Evolutionary conservation across 306 rosid genomes (phyloP).

Genomic region (Cicer yamashitae): DNA sequence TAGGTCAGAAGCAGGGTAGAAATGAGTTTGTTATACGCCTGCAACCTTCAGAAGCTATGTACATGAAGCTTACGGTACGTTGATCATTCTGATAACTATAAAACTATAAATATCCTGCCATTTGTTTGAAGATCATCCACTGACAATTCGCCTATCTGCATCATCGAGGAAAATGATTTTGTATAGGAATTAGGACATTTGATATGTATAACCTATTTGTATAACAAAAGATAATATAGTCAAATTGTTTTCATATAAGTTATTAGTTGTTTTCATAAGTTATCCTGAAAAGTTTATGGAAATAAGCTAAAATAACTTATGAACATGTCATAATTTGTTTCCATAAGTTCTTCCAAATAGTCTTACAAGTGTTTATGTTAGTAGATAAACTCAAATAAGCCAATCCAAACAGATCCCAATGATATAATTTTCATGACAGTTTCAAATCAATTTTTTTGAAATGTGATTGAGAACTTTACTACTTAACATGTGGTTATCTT

Average conservation of each 20-base stretch:
- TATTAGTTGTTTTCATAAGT: too few relatives aligned
- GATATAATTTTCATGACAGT: not conserved
- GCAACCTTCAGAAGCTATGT: constrained; percentile 87
- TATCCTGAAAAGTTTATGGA: too few relatives aligned
- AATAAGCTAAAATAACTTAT: too few relatives aligned
- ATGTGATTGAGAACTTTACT: constrained; percentile 13
- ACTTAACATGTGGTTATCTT: constrained; percentile 10
- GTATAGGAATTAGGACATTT: constrained; percentile 28
- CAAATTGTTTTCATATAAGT: too few relatives aligned
- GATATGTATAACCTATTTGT: too few relatives aligned
- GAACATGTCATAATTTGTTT: too few relatives aligned
- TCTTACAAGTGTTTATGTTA: too few relatives aligned
- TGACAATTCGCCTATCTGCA: not conserved
- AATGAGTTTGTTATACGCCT: constrained; percentile 88
- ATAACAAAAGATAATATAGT: too few relatives aligned
- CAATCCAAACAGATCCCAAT: too few relatives aligned
- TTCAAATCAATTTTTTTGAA: constrained; percentile 11
- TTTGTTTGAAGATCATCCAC: constrained; percentile 45
- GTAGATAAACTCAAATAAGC: too few relatives aligned
- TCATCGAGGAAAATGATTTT: constrained; percentile 4
- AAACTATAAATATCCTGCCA: constrained; percentile 22
- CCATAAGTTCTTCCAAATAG: too few relatives aligned
- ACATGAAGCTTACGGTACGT: constrained; percentile 85
- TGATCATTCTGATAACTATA: constrained; percentile 36
- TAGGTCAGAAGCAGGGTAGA: constrained; percentile 91